Evolutionary conservation across 2,329 filamentous ascomycete genomes (phyloP).

Genomic region (Knoxdaviesia capensis): DNA sequence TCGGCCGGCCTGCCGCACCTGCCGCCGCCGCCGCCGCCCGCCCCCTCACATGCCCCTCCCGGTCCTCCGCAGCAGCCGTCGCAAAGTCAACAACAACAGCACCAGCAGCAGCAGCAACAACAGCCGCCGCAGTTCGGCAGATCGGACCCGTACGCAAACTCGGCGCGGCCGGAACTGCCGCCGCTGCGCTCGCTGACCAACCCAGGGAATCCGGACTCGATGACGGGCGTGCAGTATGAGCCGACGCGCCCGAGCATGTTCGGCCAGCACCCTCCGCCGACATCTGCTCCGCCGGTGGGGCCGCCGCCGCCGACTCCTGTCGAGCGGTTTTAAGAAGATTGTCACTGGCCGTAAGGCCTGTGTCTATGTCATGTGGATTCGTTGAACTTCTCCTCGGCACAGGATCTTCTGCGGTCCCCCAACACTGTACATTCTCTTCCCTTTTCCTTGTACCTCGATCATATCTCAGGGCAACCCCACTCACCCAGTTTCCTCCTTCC

Average conservation of each 20-base stretch:
- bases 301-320: not conserved
- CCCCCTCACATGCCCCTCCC: conserved; percentile 10
- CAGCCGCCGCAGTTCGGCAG: conserved; percentile 10
- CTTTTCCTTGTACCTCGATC: too few species aligned
- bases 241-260: conserved; percentile 23
- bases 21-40: conserved; percentile 8
- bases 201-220: conserved; percentile 30
- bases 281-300: too few species aligned
- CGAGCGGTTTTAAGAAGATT: conserved; percentile 14
- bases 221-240: conserved; percentile 48
- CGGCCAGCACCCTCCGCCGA: conserved; percentile 9
- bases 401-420: too few species aligned
- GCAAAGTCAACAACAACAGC: conserved; percentile 6
- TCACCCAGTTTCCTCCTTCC: too few species aligned
- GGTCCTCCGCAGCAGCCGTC: conserved; percentile 2
- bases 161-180: conserved; percentile 26
- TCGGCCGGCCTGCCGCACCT: conserved; percentile 1
- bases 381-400: too few species aligned
- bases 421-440: too few species aligned
- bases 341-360: too few species aligned
- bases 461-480: too few species aligned
- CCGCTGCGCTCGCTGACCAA: conserved; percentile 16
- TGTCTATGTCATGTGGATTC: too few species aligned
- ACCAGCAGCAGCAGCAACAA: conserved; percentile 4
- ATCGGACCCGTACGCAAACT: conserved; percentile 5